Percentiles rank a stretch among this genome's conserved stretches.
These are phyloP conservation scores for Lotus japonicus DNA, from an alignment of 306 rosid species.

Conservation along the genomic window DNA sequence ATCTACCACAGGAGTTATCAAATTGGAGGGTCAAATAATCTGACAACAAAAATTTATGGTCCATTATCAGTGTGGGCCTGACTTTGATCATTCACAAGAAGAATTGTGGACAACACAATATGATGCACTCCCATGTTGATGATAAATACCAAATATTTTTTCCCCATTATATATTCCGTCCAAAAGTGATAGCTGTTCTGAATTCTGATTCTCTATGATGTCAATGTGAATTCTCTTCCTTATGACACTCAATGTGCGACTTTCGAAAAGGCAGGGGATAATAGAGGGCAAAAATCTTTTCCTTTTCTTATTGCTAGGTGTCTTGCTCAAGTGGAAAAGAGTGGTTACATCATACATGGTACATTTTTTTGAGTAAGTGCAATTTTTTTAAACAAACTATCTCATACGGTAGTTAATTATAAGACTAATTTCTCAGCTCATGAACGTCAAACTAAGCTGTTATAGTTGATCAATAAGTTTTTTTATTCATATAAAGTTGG, in stretches of 20 bases:
- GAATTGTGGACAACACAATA: conserved; percentile 46
- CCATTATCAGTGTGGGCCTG: conserved; percentile 49
- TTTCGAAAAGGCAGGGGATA: conserved; percentile 24
- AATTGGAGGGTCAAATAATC: conserved; percentile 28
- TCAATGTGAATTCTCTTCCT: conserved; percentile 32
- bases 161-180: conserved; percentile 27
- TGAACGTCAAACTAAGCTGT: no score
- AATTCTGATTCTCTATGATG: conserved; percentile 34
- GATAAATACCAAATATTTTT: conserved; percentile 37
- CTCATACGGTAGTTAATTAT: no score
- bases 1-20: conserved; percentile 11
- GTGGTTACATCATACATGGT: conserved; percentile 33
- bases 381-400: no score
- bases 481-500: no score
- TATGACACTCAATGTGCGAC: conserved; percentile 33
- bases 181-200: conserved; percentile 44
- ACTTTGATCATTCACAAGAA: conserved; percentile 28
- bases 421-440: no score
- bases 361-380: no score
- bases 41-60: conserved; percentile 24
- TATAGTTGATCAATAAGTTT: no score
- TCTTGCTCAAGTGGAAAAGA: neutral
- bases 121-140: conserved; percentile 42
- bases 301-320: neutral
- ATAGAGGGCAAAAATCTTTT: neutral